These are phyloP conservation scores for Trichoderma cornu-damae DNA, from an alignment of 2,329 filamentous ascomycete species.

Conservation along the genomic window DNA sequence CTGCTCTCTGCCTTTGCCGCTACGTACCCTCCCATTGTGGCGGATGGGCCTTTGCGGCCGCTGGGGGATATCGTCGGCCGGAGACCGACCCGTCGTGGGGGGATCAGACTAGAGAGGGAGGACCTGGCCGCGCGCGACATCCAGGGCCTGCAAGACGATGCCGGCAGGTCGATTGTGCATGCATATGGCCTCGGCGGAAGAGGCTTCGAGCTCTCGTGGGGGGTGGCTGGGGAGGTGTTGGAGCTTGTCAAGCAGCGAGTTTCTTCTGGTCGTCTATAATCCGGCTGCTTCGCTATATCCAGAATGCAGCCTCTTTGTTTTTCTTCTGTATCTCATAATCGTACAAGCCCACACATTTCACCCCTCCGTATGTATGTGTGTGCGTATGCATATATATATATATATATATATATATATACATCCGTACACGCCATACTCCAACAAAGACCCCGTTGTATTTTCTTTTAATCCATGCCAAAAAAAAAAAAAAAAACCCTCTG, in stretches of 20 bases:
- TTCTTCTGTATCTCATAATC: constrained; percentile 3
- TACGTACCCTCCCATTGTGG: constrained; percentile 34
- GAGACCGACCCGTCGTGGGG: constrained; percentile 42
- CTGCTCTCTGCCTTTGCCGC: constrained; percentile 35
- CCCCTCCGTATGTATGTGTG: not conserved
- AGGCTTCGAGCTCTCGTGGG: constrained; percentile 55
- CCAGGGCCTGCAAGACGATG: constrained; percentile 5
- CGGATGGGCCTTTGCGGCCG: constrained; percentile 22
- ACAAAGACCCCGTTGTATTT: not conserved
- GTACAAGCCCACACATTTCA: constrained; percentile 2
- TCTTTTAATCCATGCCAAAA: not conserved
- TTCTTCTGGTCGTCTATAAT: constrained; percentile 15
- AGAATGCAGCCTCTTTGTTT: not conserved
- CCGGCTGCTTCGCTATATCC: not conserved
- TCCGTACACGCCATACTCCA: not conserved
- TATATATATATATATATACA: constrained; percentile 11
- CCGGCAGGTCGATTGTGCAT: constrained; percentile 36
- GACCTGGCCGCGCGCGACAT: constrained; percentile 2
- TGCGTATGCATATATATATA: not conserved
- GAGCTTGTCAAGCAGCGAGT: constrained; percentile 18
- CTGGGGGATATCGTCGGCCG: constrained; percentile 41
- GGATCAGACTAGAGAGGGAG: constrained; percentile 39
- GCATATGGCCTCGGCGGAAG: constrained; percentile 54
- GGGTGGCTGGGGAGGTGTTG: constrained; percentile 41
- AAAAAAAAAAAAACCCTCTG: not conserved